These are phyloP conservation scores for Podaxis sp. DNA, from an alignment of 768 basidiomycete species.

Conservation along the genomic window DNA sequence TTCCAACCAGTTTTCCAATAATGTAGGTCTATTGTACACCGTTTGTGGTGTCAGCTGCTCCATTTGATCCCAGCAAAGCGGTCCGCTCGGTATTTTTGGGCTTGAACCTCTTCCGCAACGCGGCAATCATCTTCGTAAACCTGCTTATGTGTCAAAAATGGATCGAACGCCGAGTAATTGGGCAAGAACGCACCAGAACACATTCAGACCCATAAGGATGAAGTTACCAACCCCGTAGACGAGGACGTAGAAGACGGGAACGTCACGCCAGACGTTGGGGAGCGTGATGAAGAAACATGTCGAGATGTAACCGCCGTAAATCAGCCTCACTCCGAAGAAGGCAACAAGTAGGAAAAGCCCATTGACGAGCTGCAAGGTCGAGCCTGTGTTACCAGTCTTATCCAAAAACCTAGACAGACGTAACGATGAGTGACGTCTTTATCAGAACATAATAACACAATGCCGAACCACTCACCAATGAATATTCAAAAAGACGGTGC, in stretches of 20 bases:
- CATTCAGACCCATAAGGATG: constrained; percentile 68
- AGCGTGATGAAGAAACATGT: constrained; percentile 62
- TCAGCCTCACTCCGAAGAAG: constrained; percentile 68
- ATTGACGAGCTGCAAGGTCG: constrained; percentile 64
- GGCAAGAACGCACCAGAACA: constrained; percentile 58
- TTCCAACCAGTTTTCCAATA: neutral
- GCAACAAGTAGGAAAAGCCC: constrained; percentile 59
- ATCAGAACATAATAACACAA: neutral
- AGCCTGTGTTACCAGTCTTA: constrained; percentile 70
- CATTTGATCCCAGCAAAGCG: constrained; percentile 16
- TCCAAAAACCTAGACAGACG: constrained; percentile 58
- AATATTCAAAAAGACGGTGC: constrained; percentile 84
- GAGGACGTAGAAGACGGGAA: constrained; percentile 46
- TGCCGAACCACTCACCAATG: constrained; percentile 58
- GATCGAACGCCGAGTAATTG: neutral
- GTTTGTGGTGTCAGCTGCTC: neutral
- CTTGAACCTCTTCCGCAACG: constrained; percentile 58
- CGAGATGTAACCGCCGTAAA: constrained; percentile 64
- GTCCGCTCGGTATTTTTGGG: constrained; percentile 17
- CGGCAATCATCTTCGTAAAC: constrained; percentile 72
- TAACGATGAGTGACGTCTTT: neutral
- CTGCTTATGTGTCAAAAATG: constrained; percentile 27
- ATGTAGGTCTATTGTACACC: neutral
- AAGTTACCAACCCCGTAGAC: constrained; percentile 58
- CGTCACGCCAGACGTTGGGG: constrained; percentile 44